phyloP scores from a whole-genome alignment of 768 basidiomycete genomes.

The Lactarius sanguifluus region DNA sequence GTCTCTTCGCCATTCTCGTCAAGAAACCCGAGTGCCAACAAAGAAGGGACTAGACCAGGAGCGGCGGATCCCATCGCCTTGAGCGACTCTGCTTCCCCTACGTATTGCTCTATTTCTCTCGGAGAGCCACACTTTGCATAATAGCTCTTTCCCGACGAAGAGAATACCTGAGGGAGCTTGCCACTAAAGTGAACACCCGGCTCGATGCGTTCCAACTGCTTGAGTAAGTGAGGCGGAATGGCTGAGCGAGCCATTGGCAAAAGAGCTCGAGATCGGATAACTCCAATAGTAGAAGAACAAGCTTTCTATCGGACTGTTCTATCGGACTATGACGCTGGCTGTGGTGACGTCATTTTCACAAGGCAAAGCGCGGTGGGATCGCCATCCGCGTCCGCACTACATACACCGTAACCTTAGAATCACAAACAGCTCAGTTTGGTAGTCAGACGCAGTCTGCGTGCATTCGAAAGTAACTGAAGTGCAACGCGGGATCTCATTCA shows the following conservation, averaged over 20 bases:
- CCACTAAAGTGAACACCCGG: slow-evolving; percentile 49
- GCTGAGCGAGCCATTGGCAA: slow-evolving; percentile 20
- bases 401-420: background rate
- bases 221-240: slow-evolving; percentile 39
- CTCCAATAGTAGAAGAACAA: background rate
- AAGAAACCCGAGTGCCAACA: slow-evolving; percentile 51
- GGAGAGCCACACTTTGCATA: slow-evolving; percentile 59
- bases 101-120: slow-evolving; percentile 60
- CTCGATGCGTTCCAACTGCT: slow-evolving; percentile 50
- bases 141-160: slow-evolving; percentile 59
- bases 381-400: background rate
- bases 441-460: background rate
- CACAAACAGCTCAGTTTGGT: too few relatives aligned
- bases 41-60: slow-evolving; percentile 59
- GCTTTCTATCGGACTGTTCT: background rate
- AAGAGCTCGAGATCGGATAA: background rate
- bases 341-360: background rate
- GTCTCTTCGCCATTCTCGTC: slow-evolving; percentile 33
- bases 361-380: background rate
- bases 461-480: background rate
- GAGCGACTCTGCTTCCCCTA: slow-evolving; percentile 69
- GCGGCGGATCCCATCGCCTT: slow-evolving; percentile 62
- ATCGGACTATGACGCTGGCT: background rate
- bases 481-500: background rate
- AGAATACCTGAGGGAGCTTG: slow-evolving; percentile 47